phyloP scores from a whole-genome alignment of 2,329 filamentous ascomycete species.

The Fusarium sp. region DNA sequence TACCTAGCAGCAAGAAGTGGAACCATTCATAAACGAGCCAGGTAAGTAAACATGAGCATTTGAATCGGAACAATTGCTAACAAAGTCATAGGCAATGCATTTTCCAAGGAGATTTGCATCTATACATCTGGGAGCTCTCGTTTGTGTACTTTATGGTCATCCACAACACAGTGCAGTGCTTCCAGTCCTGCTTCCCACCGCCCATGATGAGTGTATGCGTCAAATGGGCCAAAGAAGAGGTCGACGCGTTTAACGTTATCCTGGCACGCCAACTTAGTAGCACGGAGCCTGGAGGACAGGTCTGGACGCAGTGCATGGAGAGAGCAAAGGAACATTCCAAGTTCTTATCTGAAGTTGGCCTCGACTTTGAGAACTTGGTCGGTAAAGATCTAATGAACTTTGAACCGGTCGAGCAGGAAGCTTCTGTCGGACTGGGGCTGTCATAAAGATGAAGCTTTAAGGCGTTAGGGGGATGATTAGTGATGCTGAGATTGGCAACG shows the following conservation, averaged over 20 bases:
- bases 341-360: constrained; percentile 84
- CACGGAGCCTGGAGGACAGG: constrained; percentile 79
- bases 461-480: constrained; percentile 8
- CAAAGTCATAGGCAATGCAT: constrained; percentile 80
- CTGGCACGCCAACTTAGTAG: constrained; percentile 88
- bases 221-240: constrained; percentile 97
- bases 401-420: constrained; percentile 37
- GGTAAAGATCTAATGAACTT: constrained; percentile 66
- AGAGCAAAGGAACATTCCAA: constrained; percentile 83
- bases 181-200: constrained; percentile 87
- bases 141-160: constrained; percentile 97
- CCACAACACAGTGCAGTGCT: constrained; percentile 90
- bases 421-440: constrained; percentile 51
- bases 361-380: constrained; percentile 90
- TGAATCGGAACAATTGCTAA: constrained; percentile 17
- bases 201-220: constrained; percentile 94
- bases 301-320: constrained; percentile 87
- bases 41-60: constrained; percentile 63
- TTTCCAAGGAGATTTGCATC: constrained; percentile 91
- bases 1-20: constrained; percentile 85
- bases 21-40: constrained; percentile 83
- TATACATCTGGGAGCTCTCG: constrained; percentile 95
- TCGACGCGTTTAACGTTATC: constrained; percentile 90
- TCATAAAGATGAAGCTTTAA: constrained; percentile 38
- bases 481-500: constrained; percentile 19